phyloP scores from a whole-genome alignment of 345 rosid genomes.

The Gossypium longicalyx region DNA sequence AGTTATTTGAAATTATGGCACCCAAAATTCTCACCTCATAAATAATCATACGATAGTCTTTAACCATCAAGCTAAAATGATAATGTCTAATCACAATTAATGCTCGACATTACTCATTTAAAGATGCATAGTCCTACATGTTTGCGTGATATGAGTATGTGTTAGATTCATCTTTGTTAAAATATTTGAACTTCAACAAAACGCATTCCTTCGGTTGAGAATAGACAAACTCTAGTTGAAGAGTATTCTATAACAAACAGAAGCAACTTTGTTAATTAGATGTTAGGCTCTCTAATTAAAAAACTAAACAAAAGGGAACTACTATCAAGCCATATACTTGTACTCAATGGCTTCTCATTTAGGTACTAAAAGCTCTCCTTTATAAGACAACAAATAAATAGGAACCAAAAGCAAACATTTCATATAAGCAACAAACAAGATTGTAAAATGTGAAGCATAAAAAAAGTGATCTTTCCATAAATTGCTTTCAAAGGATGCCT shows the following conservation, averaged over 20 bases:
- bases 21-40: background rate
- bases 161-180: background rate
- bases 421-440: background rate
- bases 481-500: slow-evolving; percentile 2
- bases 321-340: background rate
- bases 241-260: background rate
- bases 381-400: background rate
- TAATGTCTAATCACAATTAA: background rate
- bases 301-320: background rate
- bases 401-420: slow-evolving; percentile 1
- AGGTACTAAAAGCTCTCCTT: background rate
- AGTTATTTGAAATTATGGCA: background rate
- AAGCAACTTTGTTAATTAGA: background rate
- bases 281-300: background rate
- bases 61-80: background rate
- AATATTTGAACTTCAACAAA: background rate
- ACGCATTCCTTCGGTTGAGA: background rate
- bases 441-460: background rate
- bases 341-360: background rate
- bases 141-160: background rate
- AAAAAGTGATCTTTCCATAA: background rate
- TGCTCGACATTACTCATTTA: background rate
- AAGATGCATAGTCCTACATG: background rate
- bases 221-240: background rate
- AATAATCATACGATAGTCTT: background rate